Evolutionary conservation across 805 yeast genomes (phyloP), one percentile per base, ranked within the genome.

Genomic region (Peterozyma xylosa): DNA sequence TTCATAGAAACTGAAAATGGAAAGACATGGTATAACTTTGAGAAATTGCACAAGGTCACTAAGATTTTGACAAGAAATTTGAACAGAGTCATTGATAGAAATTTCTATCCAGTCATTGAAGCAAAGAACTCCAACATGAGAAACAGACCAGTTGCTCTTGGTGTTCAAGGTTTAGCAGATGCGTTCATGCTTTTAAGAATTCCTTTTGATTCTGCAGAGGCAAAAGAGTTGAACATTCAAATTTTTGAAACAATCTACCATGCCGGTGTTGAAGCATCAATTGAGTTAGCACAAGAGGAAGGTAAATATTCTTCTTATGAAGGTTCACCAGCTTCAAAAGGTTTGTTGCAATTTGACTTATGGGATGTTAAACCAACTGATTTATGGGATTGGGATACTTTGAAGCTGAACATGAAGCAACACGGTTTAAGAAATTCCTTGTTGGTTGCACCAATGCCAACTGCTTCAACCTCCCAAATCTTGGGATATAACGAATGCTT

Each of bases 131-230:
- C 96, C 14, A 91, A 93, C 63, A 66, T 77, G 71, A 80, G 79
- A 57, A 84, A 91, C 63, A 74, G 99, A 54, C 98, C 99, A 16
- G 78, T 91, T 55, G 97, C 97, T n/a, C 66, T 91, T 17, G 99
- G 99, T 53, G 96, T 91, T n/a, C 96, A 91, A 64, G 99, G 99
- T 46, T 71, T 91, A 43, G 96, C 98, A 29, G 98, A 91, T 63
- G 72, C 82, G 1, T 91, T 88, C 63, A 76, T 87, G 73, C 71
- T 74, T 51, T 69, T 91, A 49, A 78, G 95, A 55, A 56, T 87
- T 46, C 93, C 97, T 37, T 91, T 90, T 61, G 97, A 88, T 53
- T 85, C 95, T 33, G 66, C 71, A 30, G 84, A 78, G 55, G 96
- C 98, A 13, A 77, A 76, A 59, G 64, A 67, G 47, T 69, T 91